A percentile compares a stretch with the other conserved stretches of the same genome.
Evolutionary conservation across 2,329 filamentous ascomycete genomes (phyloP).

Genomic region (Chaetomium sp.): DNA sequence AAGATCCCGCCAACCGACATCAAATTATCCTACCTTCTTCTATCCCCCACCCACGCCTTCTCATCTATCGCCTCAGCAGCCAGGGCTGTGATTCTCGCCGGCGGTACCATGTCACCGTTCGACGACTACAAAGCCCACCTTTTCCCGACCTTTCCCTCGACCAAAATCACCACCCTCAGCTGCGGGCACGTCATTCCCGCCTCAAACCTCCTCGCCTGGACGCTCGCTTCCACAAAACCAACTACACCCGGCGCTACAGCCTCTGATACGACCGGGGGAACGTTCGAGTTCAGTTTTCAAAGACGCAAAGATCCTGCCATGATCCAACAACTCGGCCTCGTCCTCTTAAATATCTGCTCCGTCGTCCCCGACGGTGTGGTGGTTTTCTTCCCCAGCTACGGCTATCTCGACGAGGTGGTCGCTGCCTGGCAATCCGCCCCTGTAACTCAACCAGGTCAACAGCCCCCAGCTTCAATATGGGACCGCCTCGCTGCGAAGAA

Average conservation of each 20-base stretch:
- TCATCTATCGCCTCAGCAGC: constrained; percentile 79
- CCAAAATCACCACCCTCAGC: constrained; percentile 70
- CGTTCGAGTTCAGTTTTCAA: constrained; percentile 83
- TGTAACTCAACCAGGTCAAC: constrained; percentile 20
- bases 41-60: constrained; percentile 89
- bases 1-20: constrained; percentile 43
- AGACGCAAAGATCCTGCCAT: constrained; percentile 62
- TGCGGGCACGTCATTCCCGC: constrained; percentile 91
- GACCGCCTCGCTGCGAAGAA: constrained; percentile 54
- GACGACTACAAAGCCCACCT: constrained; percentile 81
- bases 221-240: constrained; percentile 47
- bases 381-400: constrained; percentile 92
- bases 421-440: constrained; percentile 48
- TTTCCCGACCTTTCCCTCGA: constrained; percentile 63
- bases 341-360: constrained; percentile 64
- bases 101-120: constrained; percentile 97
- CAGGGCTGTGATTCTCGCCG: constrained; percentile 80
- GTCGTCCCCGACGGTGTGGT: constrained; percentile 84
- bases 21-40: constrained; percentile 73
- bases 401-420: constrained; percentile 74
- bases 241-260: constrained; percentile 15
- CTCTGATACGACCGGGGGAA: constrained; percentile 31
- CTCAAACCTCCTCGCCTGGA: constrained; percentile 72
- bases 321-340: constrained; percentile 66
- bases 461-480: constrained; percentile 41